Percentiles rank a stretch among this genome's conserved stretches.
Conservation (phyloP, 441 rosid species). For the Corymbia citriodora region DNA sequence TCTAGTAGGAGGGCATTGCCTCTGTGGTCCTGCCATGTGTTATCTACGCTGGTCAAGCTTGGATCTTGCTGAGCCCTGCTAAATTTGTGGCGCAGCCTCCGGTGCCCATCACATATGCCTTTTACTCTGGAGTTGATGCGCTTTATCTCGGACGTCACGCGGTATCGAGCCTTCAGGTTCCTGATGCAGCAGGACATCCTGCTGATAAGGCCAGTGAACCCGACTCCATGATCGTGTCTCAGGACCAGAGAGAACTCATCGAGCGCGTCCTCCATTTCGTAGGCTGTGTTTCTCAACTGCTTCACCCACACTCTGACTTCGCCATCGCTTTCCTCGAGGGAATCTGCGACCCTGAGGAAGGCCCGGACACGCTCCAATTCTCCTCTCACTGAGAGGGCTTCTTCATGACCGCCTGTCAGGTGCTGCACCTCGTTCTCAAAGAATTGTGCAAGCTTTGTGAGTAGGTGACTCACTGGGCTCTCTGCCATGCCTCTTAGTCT, state of each 20-base stretch:
- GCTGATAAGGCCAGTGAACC: neutral
- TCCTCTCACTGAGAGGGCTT: neutral
- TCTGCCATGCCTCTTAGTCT: neutral
- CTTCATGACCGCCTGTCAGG: neutral
- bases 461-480: neutral
- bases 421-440: neutral
- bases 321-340: neutral
- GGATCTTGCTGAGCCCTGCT: neutral
- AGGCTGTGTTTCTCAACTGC: conserved; percentile 7
- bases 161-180: neutral
- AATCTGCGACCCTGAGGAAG: neutral
- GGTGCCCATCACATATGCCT: neutral
- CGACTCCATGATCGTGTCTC: neutral
- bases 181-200: neutral
- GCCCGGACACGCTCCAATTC: conserved; percentile 1
- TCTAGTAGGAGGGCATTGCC: conserved; percentile 1
- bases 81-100: neutral
- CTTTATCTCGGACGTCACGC: neutral
- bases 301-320: conserved; percentile 10
- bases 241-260: conserved; percentile 5
- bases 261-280: conserved; percentile 1
- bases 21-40: conserved; percentile 1
- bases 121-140: neutral
- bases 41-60: neutral
- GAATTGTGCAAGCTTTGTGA: neutral